Evolutionary conservation across 1,284 basidiomycete species (phyloP), one percentile per base, ranked within the genome.

Genomic region (Ustilago shanxiensis): DNA sequence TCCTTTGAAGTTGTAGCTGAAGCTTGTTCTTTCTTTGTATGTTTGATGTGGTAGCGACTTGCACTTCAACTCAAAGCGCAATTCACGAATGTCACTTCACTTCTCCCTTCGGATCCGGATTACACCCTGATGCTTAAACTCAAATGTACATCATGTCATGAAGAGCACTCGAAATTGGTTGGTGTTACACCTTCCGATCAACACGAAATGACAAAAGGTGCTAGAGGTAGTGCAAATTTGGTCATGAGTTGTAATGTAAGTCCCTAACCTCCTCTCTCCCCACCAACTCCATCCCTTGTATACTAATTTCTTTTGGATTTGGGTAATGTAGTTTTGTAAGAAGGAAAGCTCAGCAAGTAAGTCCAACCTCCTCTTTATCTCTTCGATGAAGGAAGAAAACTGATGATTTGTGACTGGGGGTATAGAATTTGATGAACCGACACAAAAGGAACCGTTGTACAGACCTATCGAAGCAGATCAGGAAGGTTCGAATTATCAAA

Each of bases 81-180:
- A 44, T 68, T 84, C 51, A 71, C 54, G 59, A 75, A 77, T 53
- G 84, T 86, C 16, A 82, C 72, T 5, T 50, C 49, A 0, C 75
- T 86, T 9, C 62, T 66, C 10, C 84, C 84, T 5, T 39, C 67
- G 6, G 77, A 79, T 44, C 78, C 76, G n/a, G 81, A 84, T 33
- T 66, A 79, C 53, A 73, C 72, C 6, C 60, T 86, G 2, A 77
- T 85, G 69, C 44, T 83, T 22, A 57, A 50, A 13, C 64, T 80
- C 29, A 83, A 84, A 69, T 86, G 84, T 69, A 82, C 76, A 4
- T 79, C 77, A 8, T 86, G 84, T 54, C 83, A 83, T 44, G 84
- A 86, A 58, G 61, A 58, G 22, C 84, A 86, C 45, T 53, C 80
- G 26, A 84, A 83, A 31, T 29, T 72, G 2, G 81, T 86, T 1